A percentile compares a stretch with the other conserved stretches of the same genome.
Conservation (phyloP, 2,329 filamentous ascomycete genomes). For the Ceratocystis harringtonii region DNA sequence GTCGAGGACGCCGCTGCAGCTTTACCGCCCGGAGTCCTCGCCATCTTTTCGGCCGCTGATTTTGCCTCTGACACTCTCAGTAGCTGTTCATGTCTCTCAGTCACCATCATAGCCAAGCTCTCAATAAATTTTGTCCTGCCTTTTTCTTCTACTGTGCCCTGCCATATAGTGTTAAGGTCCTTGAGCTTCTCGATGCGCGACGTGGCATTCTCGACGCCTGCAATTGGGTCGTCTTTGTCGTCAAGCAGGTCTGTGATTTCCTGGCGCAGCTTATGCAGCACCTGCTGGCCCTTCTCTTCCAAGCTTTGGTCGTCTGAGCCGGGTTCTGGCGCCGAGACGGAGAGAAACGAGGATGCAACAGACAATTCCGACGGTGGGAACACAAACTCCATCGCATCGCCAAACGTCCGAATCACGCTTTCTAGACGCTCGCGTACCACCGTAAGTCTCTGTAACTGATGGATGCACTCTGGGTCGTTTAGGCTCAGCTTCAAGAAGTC, state of each 20-base stretch:
- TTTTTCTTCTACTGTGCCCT: conserved; percentile 88
- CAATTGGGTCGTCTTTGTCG: conserved; percentile 39
- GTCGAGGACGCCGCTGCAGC: conserved; percentile 21
- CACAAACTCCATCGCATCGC: conserved; percentile 89
- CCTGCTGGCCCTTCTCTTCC: conserved; percentile 76
- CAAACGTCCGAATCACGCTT: conserved; percentile 78
- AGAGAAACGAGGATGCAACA: conserved; percentile 71
- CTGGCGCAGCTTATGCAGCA: conserved; percentile 51
- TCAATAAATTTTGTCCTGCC: conserved; percentile 72
- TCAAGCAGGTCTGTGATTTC: conserved; percentile 58
- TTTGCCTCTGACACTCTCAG: conserved; percentile 36
- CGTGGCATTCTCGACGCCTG: conserved; percentile 58
- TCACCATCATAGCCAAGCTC: conserved; percentile 61
- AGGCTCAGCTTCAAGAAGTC: conserved; percentile 7
- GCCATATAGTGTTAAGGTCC: conserved; percentile 69
- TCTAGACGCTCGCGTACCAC: conserved; percentile 75
- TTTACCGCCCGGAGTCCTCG: conserved; percentile 22
- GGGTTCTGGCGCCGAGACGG: conserved; percentile 71
- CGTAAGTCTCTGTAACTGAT: conserved; percentile 66
- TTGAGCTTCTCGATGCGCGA: conserved; percentile 63
- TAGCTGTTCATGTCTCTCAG: conserved; percentile 50
- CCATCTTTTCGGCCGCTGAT: conserved; percentile 25
- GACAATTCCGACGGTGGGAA: conserved; percentile 78
- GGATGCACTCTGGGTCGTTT: conserved; percentile 51
- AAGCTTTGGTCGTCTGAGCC: conserved; percentile 48